Conservation (phyloP, 2,329 filamentous ascomycete species). For the Cordyceps sp. region DNA sequence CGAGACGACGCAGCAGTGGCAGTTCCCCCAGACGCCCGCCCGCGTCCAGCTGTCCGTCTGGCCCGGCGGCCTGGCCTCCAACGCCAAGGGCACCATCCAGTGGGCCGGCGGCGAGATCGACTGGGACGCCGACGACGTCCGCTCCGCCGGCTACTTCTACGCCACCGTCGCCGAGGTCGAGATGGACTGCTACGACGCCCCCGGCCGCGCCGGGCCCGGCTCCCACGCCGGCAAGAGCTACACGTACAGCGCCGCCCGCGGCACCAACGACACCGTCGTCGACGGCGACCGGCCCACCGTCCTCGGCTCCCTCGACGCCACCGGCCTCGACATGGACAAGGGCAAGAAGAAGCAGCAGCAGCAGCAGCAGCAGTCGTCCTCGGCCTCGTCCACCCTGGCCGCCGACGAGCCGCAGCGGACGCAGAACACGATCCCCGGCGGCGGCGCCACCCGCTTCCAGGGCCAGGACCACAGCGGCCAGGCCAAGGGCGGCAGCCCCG, state of each 20-base stretch:
- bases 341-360: conserved; percentile 13
- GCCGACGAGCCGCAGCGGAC: conserved; percentile 8
- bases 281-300: conserved; percentile 61
- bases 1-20: conserved; percentile 60
- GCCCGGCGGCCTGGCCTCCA: conserved; percentile 71
- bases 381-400: conserved; percentile 5
- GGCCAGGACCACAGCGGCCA: conserved; percentile 9
- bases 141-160: conserved; percentile 76
- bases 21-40: conserved; percentile 80
- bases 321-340: conserved; percentile 55
- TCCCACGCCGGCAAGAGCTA: conserved; percentile 56
- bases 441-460: conserved; percentile 9
- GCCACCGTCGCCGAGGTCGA: conserved; percentile 59
- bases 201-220: conserved; percentile 43
- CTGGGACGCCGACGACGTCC: conserved; percentile 66
- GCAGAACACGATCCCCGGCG: conserved; percentile 13
- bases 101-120: conserved; percentile 88
- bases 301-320: conserved; percentile 65
- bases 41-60: conserved; percentile 90
- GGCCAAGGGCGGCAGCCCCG: not conserved
- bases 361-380: too few relatives aligned
- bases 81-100: conserved; percentile 67
- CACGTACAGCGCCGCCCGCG: conserved; percentile 48
- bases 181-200: conserved; percentile 70
- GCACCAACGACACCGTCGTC: conserved; percentile 60